Percentiles rank a stretch among this genome's conserved stretches.
Evolutionary conservation across 2,329 filamentous ascomycete genomes (phyloP).

Genomic region (Curvularia eragrostidis): DNA sequence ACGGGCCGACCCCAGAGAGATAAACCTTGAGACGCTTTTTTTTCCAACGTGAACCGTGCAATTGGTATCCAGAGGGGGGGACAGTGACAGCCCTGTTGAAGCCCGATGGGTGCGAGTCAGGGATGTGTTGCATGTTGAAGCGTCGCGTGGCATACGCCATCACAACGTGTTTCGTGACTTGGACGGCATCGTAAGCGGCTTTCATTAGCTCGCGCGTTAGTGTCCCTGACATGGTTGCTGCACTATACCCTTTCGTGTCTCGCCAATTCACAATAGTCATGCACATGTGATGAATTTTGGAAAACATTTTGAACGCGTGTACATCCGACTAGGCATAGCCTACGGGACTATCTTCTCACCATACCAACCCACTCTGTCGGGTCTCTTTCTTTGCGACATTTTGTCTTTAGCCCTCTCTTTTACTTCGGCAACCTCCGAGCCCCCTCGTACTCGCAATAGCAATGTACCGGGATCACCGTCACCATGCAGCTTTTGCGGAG

Average conservation of each 20-base stretch:
- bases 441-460: constrained; percentile 13
- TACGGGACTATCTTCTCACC: constrained; percentile 5
- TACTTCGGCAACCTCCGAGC: constrained; percentile 11
- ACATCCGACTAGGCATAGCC: constrained; percentile 4
- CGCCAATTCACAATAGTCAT: constrained; percentile 11
- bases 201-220: constrained; percentile 9
- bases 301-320: constrained; percentile 12
- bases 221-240: constrained; percentile 8
- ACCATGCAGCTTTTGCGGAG: constrained; percentile 8
- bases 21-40: constrained; percentile 13
- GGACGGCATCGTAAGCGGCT: constrained; percentile 5
- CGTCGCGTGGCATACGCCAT: constrained; percentile 12
- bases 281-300: constrained; percentile 9
- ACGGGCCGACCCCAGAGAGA: constrained; percentile 20
- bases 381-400: constrained; percentile 2
- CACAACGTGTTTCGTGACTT: constrained; percentile 17
- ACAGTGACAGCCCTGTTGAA: constrained; percentile 16
- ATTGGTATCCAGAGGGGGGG: constrained; percentile 13
- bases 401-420: background rate
- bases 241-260: constrained; percentile 14
- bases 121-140: constrained; percentile 10
- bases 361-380: constrained; percentile 6
- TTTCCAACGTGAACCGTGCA: constrained; percentile 12
- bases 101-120: constrained; percentile 17
- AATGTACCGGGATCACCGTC: constrained; percentile 7